Conservation (phyloP, 1,139 yeast genomes). For the Blastobotrys petasosporus region DNA sequence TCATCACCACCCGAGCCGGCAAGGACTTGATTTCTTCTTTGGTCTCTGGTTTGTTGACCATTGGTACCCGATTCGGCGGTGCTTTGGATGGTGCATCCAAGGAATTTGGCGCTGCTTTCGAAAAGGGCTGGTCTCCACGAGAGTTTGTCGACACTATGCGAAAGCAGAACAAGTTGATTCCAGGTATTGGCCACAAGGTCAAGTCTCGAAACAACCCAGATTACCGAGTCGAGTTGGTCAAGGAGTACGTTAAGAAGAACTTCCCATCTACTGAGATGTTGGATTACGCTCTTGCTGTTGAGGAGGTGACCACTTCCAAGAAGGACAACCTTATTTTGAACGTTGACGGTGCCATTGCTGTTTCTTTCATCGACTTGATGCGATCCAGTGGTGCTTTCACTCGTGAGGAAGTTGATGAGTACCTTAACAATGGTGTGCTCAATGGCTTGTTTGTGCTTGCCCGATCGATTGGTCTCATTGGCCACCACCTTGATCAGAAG, state of each 20-base stretch:
- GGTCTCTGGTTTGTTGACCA: slow-evolving; percentile 42
- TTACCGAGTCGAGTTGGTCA: slow-evolving; percentile 44
- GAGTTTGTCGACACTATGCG: slow-evolving; percentile 44
- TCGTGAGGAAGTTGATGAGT: slow-evolving; percentile 41
- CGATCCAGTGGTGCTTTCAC: slow-evolving; percentile 42
- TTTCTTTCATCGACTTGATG: slow-evolving; percentile 41
- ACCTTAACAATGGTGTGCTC: slow-evolving; percentile 42
- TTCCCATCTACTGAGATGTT: slow-evolving; percentile 40
- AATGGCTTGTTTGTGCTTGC: slow-evolving; percentile 44
- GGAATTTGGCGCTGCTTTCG: slow-evolving; percentile 41
- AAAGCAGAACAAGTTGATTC: slow-evolving; percentile 43
- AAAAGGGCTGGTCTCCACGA: slow-evolving; percentile 42
- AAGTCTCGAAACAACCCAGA: slow-evolving; percentile 46
- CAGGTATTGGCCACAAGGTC: slow-evolving; percentile 45
- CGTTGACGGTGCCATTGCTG: slow-evolving; percentile 45
- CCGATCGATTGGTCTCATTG: slow-evolving; percentile 43
- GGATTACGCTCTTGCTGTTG: slow-evolving; percentile 45
- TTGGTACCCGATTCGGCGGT: slow-evolving; percentile 44
- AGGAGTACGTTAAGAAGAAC: slow-evolving; percentile 42
- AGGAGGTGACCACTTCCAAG: slow-evolving; percentile 44
- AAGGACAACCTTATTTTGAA: slow-evolving; percentile 43
- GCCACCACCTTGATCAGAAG: slow-evolving; percentile 45
- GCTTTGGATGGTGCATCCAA: slow-evolving; percentile 45
- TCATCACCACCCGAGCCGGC: slow-evolving; percentile 44
- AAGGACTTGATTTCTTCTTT: slow-evolving; percentile 43